Base-by-base conservation (phyloP, 2,329 filamentous ascomycete genomes). In the Bipolaris sorokiniana region DNA sequence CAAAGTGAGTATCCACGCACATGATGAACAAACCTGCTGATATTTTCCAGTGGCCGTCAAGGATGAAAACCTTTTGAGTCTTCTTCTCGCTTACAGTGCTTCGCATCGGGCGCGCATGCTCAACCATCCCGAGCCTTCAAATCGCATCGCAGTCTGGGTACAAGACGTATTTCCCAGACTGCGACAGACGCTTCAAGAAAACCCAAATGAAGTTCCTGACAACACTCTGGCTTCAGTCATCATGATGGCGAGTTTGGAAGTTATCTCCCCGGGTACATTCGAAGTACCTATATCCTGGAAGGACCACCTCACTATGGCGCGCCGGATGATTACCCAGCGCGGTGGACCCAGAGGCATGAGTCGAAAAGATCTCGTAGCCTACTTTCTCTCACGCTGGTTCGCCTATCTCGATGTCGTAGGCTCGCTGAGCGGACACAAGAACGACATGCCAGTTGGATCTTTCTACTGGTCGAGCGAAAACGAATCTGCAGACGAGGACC, bases 241-340 rank as follows among this genome's bases (percentile, higher is more conserved):
- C 61, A 92, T 95, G 89, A 83, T 96, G 44, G 86, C 90, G 0
- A 93, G 90, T 1, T 80, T 95, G 18, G 90, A 95, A 69, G 94
- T 95, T 54, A 88, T 95, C 48, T 92, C 89, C 0, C 91, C 91
- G 0, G 89, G 88, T 54, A 89, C 90, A 0, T 94, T 95, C 69
- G 90, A 90, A 51, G 88, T 91, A n/a, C 83, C 86, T 0, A 90
- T 94, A 51, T 84, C 90, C 1, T 96, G 91, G 91, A 90, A 92
- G 70, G 85, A 84, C 49, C 91, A 96, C 74, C 82, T 96, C 1
- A 86, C 86, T 54, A 85, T 92, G 51, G 91, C 91, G 1, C 86
- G 91, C 2, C 85, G 89, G 66, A 86, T 96, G 64, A 92, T 94
- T 66, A 80, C 87, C 13, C 84, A 86, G 3, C 86, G 90, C 6